phyloP scores from a whole-genome alignment of 176 grass and related monocot species.

The Aechmea fasciata region DNA sequence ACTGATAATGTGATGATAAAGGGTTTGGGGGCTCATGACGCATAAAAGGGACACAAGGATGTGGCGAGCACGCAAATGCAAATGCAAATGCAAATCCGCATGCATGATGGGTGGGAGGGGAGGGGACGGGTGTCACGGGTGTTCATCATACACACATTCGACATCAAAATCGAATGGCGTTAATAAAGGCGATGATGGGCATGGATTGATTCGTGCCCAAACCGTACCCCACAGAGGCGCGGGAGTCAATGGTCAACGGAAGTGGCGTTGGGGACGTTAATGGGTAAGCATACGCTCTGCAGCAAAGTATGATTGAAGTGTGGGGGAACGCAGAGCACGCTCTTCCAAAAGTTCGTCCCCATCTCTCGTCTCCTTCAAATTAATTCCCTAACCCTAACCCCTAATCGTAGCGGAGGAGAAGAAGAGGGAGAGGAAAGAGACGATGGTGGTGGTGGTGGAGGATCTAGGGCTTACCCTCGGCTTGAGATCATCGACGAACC shows the following conservation, averaged over 20 bases:
- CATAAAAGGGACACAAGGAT: neutral
- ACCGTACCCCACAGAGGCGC: too few species aligned
- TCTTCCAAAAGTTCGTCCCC: too few species aligned
- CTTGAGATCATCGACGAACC: constrained; percentile 29
- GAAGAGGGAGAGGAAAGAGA: neutral
- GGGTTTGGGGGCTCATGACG: neutral
- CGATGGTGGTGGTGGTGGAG: constrained; percentile 19
- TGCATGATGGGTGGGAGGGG: neutral
- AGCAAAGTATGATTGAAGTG: too few species aligned
- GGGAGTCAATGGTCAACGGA: too few species aligned
- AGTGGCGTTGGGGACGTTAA: too few species aligned
- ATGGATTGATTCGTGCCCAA: neutral
- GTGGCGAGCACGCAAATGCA: neutral
- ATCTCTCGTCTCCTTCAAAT: too few species aligned
- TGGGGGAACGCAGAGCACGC: too few species aligned
- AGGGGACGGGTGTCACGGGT: neutral
- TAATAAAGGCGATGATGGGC: neutral
- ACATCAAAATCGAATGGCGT: neutral
- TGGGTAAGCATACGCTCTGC: too few species aligned
- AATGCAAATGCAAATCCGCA: neutral
- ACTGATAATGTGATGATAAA: neutral
- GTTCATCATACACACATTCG: neutral
- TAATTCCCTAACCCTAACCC: too few species aligned
- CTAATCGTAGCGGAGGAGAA: neutral
- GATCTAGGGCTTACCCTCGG: constrained; percentile 52